These are phyloP conservation scores for Solanum gracilifrons DNA, from an alignment of 257 asterid genomes.

Conservation along the genomic window DNA sequence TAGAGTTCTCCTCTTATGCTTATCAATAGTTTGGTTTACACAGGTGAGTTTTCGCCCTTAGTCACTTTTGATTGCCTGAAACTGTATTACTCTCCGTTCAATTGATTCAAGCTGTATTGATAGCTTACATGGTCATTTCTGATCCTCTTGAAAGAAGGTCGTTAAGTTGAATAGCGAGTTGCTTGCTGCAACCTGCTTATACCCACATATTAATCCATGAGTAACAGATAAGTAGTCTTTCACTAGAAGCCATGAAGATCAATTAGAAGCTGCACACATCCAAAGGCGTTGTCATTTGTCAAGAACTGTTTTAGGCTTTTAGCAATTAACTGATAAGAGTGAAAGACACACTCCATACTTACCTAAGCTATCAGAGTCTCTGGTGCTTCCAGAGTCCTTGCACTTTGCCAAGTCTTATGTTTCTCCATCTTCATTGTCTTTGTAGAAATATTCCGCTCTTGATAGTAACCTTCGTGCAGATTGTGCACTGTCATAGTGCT, in stretches of 20 bases:
- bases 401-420: neutral
- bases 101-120: neutral
- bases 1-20: neutral
- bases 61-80: neutral
- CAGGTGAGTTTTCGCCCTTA: neutral
- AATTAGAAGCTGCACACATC: neutral
- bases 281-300: neutral
- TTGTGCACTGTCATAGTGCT: neutral
- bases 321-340: neutral
- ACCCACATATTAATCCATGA: neutral
- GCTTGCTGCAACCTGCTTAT: neutral
- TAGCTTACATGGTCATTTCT: neutral
- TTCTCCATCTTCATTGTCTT: neutral
- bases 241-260: neutral
- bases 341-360: neutral
- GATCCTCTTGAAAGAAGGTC: neutral
- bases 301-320: neutral
- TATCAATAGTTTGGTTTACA: neutral
- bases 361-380: neutral
- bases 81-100: neutral
- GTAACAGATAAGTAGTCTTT: neutral
- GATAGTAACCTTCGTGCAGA: neutral
- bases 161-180: neutral
- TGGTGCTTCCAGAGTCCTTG: neutral
- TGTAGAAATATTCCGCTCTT: neutral